Evolutionary conservation across 1,284 basidiomycete species (phyloP).

Genomic region (Austroboletus novae-zelandiae): DNA sequence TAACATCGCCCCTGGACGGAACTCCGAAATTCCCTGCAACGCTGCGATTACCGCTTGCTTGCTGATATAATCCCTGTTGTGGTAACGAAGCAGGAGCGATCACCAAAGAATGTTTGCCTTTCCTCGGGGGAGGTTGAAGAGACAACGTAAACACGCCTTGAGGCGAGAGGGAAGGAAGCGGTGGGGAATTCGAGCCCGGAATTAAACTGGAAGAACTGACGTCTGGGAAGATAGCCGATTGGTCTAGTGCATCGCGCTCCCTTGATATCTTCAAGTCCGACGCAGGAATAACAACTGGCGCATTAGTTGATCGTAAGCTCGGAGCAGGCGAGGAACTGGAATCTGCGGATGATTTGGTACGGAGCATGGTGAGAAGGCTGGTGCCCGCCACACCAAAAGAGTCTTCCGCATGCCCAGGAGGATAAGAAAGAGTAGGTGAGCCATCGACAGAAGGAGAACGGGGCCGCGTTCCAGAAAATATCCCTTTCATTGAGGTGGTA

Average conservation of each 20-base stretch:
- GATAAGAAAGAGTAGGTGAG: constrained; percentile 22
- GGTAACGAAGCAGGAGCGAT: constrained; percentile 4
- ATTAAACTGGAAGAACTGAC: constrained; percentile 22
- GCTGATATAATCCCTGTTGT: constrained; percentile 26
- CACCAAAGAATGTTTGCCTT: constrained; percentile 34
- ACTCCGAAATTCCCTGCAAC: constrained; percentile 33
- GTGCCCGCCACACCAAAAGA: constrained; percentile 55
- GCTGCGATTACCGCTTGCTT: constrained; percentile 31
- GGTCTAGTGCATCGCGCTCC: constrained; percentile 36
- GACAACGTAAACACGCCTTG: constrained; percentile 36
- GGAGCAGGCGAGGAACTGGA: constrained; percentile 32
- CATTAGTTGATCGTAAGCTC: constrained; percentile 24
- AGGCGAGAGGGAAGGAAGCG: constrained; percentile 13
- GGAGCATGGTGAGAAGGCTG: constrained; percentile 53
- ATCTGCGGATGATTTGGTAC: constrained; percentile 37
- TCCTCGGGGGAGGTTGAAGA: constrained; percentile 64
- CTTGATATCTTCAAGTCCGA: constrained; percentile 55
- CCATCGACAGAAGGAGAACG: constrained; percentile 55
- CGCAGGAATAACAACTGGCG: constrained; percentile 27
- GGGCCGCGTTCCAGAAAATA: constrained; percentile 54
- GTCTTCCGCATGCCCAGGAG: constrained; percentile 36
- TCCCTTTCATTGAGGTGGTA: constrained; percentile 44
- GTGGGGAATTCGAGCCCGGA: constrained; percentile 8
- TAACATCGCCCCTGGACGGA: constrained; percentile 9
- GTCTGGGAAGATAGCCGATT: constrained; percentile 8